Evolutionary conservation across 2,329 filamentous ascomycete species (phyloP), one percentile per base, ranked within the genome.

Genomic region (Calonectria hongkongensis): DNA sequence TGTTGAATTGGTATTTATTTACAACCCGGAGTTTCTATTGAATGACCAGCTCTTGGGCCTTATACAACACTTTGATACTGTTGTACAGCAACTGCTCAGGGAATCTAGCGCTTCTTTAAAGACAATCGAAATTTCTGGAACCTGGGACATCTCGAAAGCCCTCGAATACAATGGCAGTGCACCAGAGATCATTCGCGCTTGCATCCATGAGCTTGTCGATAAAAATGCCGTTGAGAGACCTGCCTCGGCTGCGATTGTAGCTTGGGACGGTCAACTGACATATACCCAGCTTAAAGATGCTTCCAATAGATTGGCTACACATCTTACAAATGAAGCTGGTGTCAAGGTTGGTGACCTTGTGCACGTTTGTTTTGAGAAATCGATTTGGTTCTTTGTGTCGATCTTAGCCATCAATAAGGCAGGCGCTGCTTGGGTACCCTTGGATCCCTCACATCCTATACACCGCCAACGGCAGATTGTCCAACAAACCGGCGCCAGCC

Each of bases 201-300:
- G 70, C 25, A 66, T 81, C 1, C 80, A 82, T 30, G 39, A 73
- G 0, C 25, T 81, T 1, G 70, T 81, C 8, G 66, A 73, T 1
- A n/a, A 73, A 1, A 69, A 68, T 0, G 76, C 66, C 30, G 13
- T 33, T n/a, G 2, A 27, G 43, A 4, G 60, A 73, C n/a, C 76
- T 73, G 0, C 47, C 67, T 13, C 64, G 41, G 3, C 68, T 54
- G 81, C 80, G 0, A 54, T 81, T 2, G 63, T 21, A n/a, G 74
- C 81, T 0, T 82, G 81, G 79, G 80, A 82, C 51, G 78, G 76
- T 5, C n/a, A 76, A 0, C 58, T 80, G 2, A 80, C 79, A 0
- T 82, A 79, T 30, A 25, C 16, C 0, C 50, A 77, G 10, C 67
- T 79, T 4, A 64, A 74, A 16, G 27, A 16, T 1, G 25, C 70